These are phyloP conservation scores for Phytophthora nicotianae DNA, from an alignment of 352 stramenopile genomes.

Conservation along the genomic window DNA sequence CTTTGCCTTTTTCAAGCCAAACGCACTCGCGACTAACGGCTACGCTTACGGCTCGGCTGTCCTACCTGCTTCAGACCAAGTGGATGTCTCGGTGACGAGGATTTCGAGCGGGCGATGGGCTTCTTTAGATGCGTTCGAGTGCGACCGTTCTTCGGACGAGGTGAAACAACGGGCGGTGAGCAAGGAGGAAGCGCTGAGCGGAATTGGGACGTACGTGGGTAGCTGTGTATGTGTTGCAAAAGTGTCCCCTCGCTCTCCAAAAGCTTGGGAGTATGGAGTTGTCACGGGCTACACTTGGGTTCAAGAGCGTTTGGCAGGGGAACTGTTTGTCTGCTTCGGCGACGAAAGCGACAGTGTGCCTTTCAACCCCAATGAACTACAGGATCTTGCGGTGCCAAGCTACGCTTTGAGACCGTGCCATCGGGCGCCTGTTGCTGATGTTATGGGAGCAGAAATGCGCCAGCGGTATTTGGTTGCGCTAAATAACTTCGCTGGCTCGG, in stretches of 20 bases:
- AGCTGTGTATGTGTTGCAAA: conserved; percentile 13
- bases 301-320: neutral
- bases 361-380: neutral
- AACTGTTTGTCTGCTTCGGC: neutral
- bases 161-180: conserved; percentile 1
- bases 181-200: conserved; percentile 10
- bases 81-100: neutral
- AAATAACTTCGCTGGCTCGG: neutral
- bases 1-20: conserved; percentile 13
- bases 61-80: neutral
- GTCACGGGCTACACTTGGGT: conserved; percentile 17
- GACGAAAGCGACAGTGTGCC: neutral
- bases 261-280: conserved; percentile 12
- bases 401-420: conserved; percentile 12
- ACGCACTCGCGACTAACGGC: neutral
- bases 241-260: neutral
- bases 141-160: neutral
- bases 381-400: neutral
- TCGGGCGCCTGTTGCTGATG: conserved; percentile 2
- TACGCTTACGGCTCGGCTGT: conserved; percentile 15
- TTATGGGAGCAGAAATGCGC: conserved; percentile 17
- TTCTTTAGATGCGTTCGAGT: neutral
- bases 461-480: neutral
- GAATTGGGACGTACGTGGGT: conserved; percentile 14
- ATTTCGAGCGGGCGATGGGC: conserved; percentile 6